Evolutionary conservation across 192 early-diverging fungal genomes (phyloP).

Genomic region (Backusella psychrophila): DNA sequence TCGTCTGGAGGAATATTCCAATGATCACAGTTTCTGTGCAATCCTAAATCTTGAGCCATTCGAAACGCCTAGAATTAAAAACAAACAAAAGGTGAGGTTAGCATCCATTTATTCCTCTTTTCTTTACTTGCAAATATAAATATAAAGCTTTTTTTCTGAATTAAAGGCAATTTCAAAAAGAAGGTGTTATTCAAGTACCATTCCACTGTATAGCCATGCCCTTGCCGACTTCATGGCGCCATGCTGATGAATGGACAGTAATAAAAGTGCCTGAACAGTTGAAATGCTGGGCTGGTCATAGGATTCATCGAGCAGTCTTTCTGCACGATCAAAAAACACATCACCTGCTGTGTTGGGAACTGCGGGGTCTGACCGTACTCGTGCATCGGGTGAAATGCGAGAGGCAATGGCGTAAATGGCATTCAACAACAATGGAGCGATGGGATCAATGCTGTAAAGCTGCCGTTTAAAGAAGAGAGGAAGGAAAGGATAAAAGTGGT

Average conservation of each 20-base stretch:
- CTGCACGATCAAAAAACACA: constrained; percentile 62
- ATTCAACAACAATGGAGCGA: constrained; percentile 42
- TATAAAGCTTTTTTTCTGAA: not conserved
- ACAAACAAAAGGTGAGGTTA: not conserved
- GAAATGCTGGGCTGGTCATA: constrained; percentile 59
- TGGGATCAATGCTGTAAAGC: constrained; percentile 43
- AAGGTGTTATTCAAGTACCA: constrained; percentile 38
- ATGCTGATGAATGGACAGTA: constrained; percentile 67
- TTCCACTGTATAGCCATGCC: constrained; percentile 72
- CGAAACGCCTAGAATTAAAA: constrained; percentile 47
- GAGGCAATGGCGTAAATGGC: constrained; percentile 48
- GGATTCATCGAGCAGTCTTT: constrained; percentile 61
- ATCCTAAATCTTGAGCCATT: constrained; percentile 74
- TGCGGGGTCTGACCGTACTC: constrained; percentile 38
- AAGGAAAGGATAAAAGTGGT: constrained; percentile 61
- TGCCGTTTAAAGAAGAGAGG: constrained; percentile 64
- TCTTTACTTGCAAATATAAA: too few relatives aligned
- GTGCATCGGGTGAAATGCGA: constrained; percentile 37
- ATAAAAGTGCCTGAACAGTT: constrained; percentile 61
- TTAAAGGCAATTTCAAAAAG: not conserved
- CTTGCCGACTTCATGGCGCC: constrained; percentile 66
- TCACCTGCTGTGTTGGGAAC: constrained; percentile 42
- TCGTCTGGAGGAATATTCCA: constrained; percentile 56
- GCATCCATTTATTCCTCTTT: not conserved
- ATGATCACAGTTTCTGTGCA: constrained; percentile 63